Evolutionary conservation across 1,284 basidiomycete species (phyloP), one percentile per base, ranked within the genome.

Genomic region (Tilletia setariae): DNA sequence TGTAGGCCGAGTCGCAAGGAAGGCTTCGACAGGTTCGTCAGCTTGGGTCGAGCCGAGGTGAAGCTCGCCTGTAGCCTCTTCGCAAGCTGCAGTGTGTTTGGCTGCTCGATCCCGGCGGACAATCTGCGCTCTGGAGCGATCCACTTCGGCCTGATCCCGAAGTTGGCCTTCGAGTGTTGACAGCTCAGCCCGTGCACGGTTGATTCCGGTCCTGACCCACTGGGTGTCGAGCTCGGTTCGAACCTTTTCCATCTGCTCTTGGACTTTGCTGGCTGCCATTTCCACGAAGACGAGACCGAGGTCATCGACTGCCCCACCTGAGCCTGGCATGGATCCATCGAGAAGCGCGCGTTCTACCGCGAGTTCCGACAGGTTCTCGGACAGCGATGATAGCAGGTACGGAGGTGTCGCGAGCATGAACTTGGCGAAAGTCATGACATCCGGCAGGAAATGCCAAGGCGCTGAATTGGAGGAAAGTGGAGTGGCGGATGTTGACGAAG

Each of bases 391-490:
- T 56, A 90, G 85, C 79, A 94, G 90, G 28, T 76, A 68, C 32
- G 89, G 86, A 0, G 95, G 93, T 0, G 94, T 92, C 13, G 93
- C 94, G 23, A 98, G 89, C 92, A 98, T 96, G 84, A 98, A 96
- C 77, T 93, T 94, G 44, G 94, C 88, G 81, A 91, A 98, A 23
- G 86, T 85, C 74, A 90, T 89, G 30, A 96, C 91, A 79, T 98
- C 93, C 0, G 94, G 96, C 23, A 94, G 87, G 85, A 98, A 98
- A 82, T 96, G 89, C 86, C 94, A 98, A 7, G 95, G 94, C 0
- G 93, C 92, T 76, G 92, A 88, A 74, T 94, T 91, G 16, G 92
- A 90, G 11, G 91, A 90, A n/a, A 98, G 2, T 91, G 96, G 74
- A 19, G 72, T 68, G 49, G 15, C 73, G 1, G 67, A 67, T 42